phyloP scores from a whole-genome alignment of 345 rosid genomes.

The Populus ilicifolia region DNA sequence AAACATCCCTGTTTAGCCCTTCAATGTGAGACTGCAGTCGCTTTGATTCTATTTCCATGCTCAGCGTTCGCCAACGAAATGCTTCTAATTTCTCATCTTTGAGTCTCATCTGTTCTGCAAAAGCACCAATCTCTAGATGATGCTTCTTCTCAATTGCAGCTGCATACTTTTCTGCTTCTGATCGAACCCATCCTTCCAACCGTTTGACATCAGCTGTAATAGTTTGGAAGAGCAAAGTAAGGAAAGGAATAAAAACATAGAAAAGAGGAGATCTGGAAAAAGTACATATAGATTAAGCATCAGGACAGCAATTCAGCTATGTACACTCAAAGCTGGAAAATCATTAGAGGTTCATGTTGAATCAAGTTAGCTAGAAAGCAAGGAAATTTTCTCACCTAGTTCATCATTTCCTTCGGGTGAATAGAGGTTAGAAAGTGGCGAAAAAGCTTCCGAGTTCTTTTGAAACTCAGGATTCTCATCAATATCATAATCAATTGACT shows the following conservation, averaged over 20 bases:
- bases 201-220: constrained; percentile 41
- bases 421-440: constrained; percentile 39
- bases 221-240: constrained; percentile 32
- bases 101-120: constrained; percentile 66
- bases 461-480: constrained; percentile 37
- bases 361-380: background rate
- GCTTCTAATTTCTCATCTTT: constrained; percentile 82
- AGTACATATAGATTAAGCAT: constrained; percentile 7
- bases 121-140: constrained; percentile 62
- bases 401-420: constrained; percentile 39
- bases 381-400: constrained; percentile 36
- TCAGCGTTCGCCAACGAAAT: constrained; percentile 60
- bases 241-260: constrained; percentile 4
- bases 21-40: constrained; percentile 60
- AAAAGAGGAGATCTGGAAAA: background rate
- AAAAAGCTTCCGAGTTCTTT: constrained; percentile 31
- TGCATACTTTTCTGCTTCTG: constrained; percentile 61
- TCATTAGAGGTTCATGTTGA: background rate
- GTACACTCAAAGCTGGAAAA: background rate
- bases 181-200: constrained; percentile 52
- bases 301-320: background rate
- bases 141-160: constrained; percentile 54
- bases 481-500: constrained; percentile 24
- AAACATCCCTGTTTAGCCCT: constrained; percentile 50
- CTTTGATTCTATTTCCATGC: constrained; percentile 77